Base-by-base conservation (phyloP, 2,329 filamentous ascomycete genomes). In the Aspergillus sergii region DNA sequence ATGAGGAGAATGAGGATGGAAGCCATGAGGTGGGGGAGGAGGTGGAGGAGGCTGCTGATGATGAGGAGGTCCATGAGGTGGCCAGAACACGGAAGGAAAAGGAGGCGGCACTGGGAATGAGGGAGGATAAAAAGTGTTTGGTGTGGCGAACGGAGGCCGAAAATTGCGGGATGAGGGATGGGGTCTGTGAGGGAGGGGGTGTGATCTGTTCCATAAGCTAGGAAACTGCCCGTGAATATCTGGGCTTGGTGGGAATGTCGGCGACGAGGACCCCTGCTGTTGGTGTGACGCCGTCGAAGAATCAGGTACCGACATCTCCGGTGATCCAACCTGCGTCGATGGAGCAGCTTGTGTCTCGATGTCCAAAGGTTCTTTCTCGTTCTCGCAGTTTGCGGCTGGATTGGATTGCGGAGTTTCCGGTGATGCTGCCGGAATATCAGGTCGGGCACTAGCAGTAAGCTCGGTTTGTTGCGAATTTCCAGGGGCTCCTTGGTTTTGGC, bases 401-500 rank as follows among this genome's bases (percentile, higher is more conserved):
- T 16, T 28, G 16, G 59, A 19, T 19, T 48, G 12, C 28, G 58
- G 53, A 23, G 21, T 23, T 26, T 23, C 50, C 2, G 10, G 8
- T 9, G 5, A n/a, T n/a, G 50, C 16, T 2, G 45, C 32, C 26
- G 56, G 8, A 39, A 26, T 41, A 50, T 55, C 45, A 11, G 43
- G 19, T n/a, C 34, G 28, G 23, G 8, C 28, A 23, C 28, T 32
- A 28, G 36, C 39, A 23, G 41, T 26, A 4, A 51, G 14, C 26
- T 41, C 51, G 46, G 54, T 32, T 48, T 61, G 58, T 21, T 43
- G 58, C 14, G 34, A 19, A 16, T 58, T 48, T 34, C 45, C 55
- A 19, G 61, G 53, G 16, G 64, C 48, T 32, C 56, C 36, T n/a
- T 65, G 62, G 54, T 59, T 55, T 26, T 62, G 51, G n/a, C 48